phyloP scores from a whole-genome alignment of 2,329 filamentous ascomycete species.

The Thielaviopsis populi region DNA sequence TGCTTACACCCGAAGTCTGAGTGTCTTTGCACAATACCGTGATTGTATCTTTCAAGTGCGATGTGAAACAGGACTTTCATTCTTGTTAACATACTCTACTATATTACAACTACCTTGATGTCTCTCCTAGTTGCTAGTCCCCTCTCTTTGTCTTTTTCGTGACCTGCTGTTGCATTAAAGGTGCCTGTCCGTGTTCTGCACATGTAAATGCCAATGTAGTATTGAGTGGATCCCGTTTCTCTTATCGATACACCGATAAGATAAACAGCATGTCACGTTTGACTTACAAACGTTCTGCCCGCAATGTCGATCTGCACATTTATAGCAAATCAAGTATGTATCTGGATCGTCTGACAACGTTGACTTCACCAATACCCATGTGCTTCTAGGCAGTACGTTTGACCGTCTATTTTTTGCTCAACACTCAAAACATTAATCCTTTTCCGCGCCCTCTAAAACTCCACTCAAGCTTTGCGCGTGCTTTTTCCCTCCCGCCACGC shows the following conservation, averaged over 20 bases:
- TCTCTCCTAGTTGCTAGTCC: background rate
- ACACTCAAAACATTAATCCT: too few species aligned
- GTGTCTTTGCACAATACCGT: background rate
- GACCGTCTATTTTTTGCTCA: too few species aligned
- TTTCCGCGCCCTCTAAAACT: too few species aligned
- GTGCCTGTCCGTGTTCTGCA: background rate
- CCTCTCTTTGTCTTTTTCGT: background rate
- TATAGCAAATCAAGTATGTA: too few species aligned
- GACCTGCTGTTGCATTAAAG: background rate
- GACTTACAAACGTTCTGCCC: background rate
- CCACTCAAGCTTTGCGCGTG: too few species aligned
- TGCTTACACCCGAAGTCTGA: background rate
- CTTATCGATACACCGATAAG: conserved; percentile 2
- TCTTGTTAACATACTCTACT: too few species aligned
- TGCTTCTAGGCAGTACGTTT: too few species aligned
- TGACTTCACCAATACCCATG: too few species aligned
- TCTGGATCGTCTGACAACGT: too few species aligned
- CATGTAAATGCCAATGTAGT: conserved; percentile 6
- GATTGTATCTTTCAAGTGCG: background rate
- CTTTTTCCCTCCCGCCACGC: background rate
- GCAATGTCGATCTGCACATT: too few species aligned
- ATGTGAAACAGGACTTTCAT: too few species aligned
- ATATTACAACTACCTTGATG: background rate
- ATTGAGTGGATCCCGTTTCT: background rate
- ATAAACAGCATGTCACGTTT: background rate